Evolutionary conservation across 2,329 filamentous ascomycete genomes (phyloP).

Genomic region (Apiospora phragmitis): DNA sequence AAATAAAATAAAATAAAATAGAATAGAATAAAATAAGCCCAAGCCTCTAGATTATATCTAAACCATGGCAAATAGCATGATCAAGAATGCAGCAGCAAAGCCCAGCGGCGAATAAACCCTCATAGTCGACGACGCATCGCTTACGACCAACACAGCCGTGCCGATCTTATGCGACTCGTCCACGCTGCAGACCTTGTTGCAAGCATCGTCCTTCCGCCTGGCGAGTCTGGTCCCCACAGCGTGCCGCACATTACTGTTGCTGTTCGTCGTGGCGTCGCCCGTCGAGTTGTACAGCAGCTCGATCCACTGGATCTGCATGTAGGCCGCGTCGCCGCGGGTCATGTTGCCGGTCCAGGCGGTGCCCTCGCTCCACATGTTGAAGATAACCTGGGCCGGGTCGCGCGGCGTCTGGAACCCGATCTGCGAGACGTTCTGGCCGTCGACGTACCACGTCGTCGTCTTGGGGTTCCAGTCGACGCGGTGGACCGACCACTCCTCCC

Average conservation of each 20-base stretch:
- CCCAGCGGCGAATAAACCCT: not conserved
- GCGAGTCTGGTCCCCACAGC: not conserved
- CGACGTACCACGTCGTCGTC: slow-evolving; percentile 56
- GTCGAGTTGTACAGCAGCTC: slow-evolving; percentile 58
- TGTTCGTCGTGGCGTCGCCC: slow-evolving; percentile 12
- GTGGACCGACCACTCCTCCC: slow-evolving; percentile 58
- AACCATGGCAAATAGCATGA: not conserved
- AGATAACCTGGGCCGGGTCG: slow-evolving; percentile 49
- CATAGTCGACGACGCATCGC: not conserved
- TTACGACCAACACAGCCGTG: slow-evolving; percentile 31
- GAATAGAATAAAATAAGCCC: not conserved
- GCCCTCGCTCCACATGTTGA: slow-evolving; percentile 64
- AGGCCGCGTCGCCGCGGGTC: slow-evolving; percentile 48
- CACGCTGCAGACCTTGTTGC: slow-evolving; percentile 34
- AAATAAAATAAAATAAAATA: too few relatives aligned
- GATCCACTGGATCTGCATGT: slow-evolving; percentile 63
- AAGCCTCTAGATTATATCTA: not conserved
- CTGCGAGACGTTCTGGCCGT: slow-evolving; percentile 48
- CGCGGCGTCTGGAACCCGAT: slow-evolving; percentile 57
- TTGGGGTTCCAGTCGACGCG: slow-evolving; percentile 61
- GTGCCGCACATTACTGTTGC: slow-evolving; percentile 11
- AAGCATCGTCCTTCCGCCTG: slow-evolving; percentile 16
- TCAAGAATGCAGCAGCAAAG: not conserved
- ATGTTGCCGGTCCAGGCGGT: slow-evolving; percentile 62
- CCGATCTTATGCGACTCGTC: slow-evolving; percentile 34